These are phyloP conservation scores for Talaromyces adpressus DNA, from an alignment of 495 filamentous ascomycete genomes.

Conservation along the genomic window DNA sequence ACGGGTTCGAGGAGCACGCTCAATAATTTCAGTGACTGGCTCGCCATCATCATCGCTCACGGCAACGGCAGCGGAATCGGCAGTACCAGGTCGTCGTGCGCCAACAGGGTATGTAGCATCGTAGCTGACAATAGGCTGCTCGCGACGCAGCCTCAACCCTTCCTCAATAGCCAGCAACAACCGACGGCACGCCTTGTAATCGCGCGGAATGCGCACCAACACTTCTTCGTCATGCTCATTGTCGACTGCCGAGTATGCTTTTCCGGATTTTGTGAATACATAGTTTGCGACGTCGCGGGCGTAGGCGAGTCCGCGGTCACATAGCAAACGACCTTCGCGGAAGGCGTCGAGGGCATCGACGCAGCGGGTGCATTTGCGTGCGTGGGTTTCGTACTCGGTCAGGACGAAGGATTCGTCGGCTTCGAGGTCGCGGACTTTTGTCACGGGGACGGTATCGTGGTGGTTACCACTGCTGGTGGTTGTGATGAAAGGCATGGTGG, in stretches of 20 bases:
- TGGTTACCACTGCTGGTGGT: not conserved
- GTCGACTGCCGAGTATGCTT: constrained; percentile 42
- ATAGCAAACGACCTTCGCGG: constrained; percentile 32
- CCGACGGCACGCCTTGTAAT: constrained; percentile 28
- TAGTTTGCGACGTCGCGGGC: constrained; percentile 43
- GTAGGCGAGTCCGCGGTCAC: constrained; percentile 38
- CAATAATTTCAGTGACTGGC: constrained; percentile 28
- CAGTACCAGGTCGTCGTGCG: constrained; percentile 18
- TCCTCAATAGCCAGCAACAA: constrained; percentile 42
- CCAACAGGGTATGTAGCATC: constrained; percentile 33
- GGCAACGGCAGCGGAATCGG: not conserved
- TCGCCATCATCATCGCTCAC: not conserved
- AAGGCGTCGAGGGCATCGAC: constrained; percentile 27
- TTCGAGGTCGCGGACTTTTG: constrained; percentile 20
- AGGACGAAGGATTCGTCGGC: constrained; percentile 26
- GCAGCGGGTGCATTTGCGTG: constrained; percentile 37
- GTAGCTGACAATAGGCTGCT: constrained; percentile 27
- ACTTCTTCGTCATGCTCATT: constrained; percentile 32
- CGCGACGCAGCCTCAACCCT: constrained; percentile 32
- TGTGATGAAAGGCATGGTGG: constrained; percentile 10
- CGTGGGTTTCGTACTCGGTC: constrained; percentile 22
- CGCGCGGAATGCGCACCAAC: constrained; percentile 42
- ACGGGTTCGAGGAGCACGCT: constrained; percentile 27
- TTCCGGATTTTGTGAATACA: constrained; percentile 40
- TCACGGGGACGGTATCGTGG: constrained; percentile 12